Base-by-base conservation (phyloP, 148 eudicot genomes). In the Hydrangea macrophylla region DNA sequence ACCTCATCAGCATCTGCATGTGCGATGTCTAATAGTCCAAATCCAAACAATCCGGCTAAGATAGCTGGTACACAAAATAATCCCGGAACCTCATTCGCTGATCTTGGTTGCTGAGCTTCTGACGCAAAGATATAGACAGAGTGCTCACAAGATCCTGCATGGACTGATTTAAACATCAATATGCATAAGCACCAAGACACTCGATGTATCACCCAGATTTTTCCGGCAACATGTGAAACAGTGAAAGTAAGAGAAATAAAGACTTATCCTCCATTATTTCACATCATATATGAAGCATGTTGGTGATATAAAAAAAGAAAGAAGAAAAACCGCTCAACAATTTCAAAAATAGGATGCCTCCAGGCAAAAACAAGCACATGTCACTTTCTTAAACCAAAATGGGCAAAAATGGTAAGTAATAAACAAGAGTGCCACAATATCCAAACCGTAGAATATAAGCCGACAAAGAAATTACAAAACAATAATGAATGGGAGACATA, bases 1-100 rank as follows among this genome's bases (percentile, higher is more conserved):
- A 88, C 98, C 98, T 94, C 89, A 71, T 72, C 67, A 51, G 89
- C 74, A 70, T 94, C 96, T 57, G 98, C 98, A 82, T 82, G 80
- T 58, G 89, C 85, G 58, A 86, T 77, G 62, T 82, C 81, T 33
- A 77, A 28, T 40, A 78, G 45, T 30, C 93, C 91, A 78, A 80
- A 69, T 64, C 96, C 99, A 75, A 87, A 78, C 60, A 88, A 71
- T 65, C 91, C 86, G 73, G 89, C 92, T 69, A 86, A 74, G 25
- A 83, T 51, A 20, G 82, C 78, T 28, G 88, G 84, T 69, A 84
- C 9, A 73, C 15, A 45, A 76, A 62, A 51, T 26, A 67, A 77
- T 42, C 59, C 67, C 24, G 70, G 72, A 76, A 60, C 22, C 62
- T 79, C 67, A 9, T 64, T n/a, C 27, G n/a, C 23, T 64, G 59